Percentiles rank a stretch among this genome's conserved stretches.
These are phyloP conservation scores for Spathaspora jeffriesii DNA, from an alignment of 1,139 yeast genomes.

Conservation along the genomic window DNA sequence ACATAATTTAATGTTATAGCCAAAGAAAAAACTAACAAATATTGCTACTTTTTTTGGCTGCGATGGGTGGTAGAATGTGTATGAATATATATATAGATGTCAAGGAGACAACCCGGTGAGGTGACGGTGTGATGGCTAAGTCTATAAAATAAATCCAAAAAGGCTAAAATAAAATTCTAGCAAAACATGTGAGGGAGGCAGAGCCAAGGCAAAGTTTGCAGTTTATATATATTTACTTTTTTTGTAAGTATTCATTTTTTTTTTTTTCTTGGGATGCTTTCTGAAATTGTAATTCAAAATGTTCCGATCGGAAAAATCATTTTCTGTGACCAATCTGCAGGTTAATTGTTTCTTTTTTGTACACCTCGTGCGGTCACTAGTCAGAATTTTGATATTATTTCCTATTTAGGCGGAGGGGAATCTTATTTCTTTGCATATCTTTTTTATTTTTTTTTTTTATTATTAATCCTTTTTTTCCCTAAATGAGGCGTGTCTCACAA, in stretches of 20 bases:
- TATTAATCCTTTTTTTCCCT: not conserved
- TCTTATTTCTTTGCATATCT: not conserved
- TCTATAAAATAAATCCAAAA: not conserved
- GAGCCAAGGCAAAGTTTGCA: not conserved
- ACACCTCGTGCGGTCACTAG: not conserved
- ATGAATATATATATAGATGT: not conserved
- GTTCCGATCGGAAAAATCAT: slow-evolving; percentile 5
- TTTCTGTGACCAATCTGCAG: not conserved
- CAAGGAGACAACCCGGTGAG: not conserved
- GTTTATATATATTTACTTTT: not conserved
- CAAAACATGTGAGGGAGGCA: not conserved
- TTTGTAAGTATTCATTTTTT: no score
- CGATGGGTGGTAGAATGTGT: not conserved
- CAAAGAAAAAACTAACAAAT: not conserved
- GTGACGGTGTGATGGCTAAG: slow-evolving; percentile 2
- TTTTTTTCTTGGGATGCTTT: slow-evolving; percentile 2
- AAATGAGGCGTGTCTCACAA: not conserved
- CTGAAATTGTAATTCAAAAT: not conserved
- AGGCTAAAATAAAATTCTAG: not conserved
- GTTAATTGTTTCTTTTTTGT: not conserved
- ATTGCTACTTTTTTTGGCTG: not conserved
- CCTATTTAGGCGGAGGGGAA: slow-evolving; percentile 5
- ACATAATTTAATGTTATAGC: not conserved
- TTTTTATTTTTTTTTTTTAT: not conserved
- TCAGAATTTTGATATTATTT: not conserved